Base-by-base conservation (phyloP, 2,329 filamentous ascomycete genomes). In the Penicillium hordei region DNA sequence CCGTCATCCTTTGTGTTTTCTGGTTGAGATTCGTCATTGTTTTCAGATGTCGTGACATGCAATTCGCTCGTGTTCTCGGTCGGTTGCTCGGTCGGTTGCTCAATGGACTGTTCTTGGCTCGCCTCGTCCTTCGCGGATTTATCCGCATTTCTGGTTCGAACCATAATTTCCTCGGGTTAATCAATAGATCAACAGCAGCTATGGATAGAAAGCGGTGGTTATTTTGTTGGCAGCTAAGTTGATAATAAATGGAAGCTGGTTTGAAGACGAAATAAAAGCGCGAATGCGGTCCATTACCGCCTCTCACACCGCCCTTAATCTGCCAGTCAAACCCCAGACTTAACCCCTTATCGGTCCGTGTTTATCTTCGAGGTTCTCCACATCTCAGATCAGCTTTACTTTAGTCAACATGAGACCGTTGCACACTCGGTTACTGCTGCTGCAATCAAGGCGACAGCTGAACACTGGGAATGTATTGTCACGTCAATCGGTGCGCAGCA, bases 1-100 rank as follows among this genome's bases (percentile, higher is more conserved):
- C 67, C 65, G 38, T 68, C 67, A 54, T 68, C 62, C 19, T 65
- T 68, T 46, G 60, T 62, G n/a, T 54, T 15, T 12, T 56, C 48
- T 52, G 31, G 8, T 31, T 25, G 48, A 4, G 46, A 58, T 19
- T 60, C 52, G 17, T 34, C 45, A 17, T 60, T 58, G 10, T 13
- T 23, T 21, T 48, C 55, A 12, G 49, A n/a, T 57, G 31, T 27
- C 65, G 55, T 52, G 58, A n/a, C 34, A 58, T 34, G 43, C 2
- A 43, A 43, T 43, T 58, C 60, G 21, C 58, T 27, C 29, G 48
- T 52, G n/a, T 60, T 52, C 48, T 62, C 52, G 12, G 59, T 52
- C 19, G 54, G 52, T 27, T 63, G 56, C 25, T 58, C 60, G 12
- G 58, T 51, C 21, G 54, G 52, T 33, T 62, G 57, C 25, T 58